Conservation (phyloP, 768 basidiomycete genomes). For the Coprinopsis sp. region DNA sequence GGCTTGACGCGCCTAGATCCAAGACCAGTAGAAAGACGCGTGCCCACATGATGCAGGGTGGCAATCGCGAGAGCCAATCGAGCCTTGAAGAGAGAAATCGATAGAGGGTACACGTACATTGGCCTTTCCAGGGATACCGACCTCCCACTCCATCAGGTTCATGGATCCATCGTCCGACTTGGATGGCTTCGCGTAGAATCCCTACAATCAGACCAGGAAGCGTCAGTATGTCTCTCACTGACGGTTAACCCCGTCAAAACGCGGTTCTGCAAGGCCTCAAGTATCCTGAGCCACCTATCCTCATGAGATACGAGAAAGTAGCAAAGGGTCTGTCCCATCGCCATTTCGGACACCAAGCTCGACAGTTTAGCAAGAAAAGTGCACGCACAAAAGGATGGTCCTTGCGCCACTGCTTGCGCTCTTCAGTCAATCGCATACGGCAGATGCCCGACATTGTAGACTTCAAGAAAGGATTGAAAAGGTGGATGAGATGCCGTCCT, state of each 20-base stretch:
- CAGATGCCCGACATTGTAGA: conserved; percentile 85
- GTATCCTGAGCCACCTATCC: no score
- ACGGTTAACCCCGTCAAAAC: not conserved
- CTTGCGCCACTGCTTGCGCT: conserved; percentile 98
- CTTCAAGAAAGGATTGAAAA: not conserved
- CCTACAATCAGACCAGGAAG: conserved; percentile 45
- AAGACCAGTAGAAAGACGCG: not conserved
- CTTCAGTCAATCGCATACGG: conserved; percentile 88
- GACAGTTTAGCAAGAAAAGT: not conserved
- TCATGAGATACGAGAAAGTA: not conserved
- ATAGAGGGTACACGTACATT: conserved; percentile 43
- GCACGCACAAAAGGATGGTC: conserved; percentile 94
- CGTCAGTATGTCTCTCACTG: not conserved
- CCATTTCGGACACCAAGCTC: not conserved
- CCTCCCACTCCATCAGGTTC: conserved; percentile 98
- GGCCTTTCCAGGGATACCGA: conserved; percentile 93
- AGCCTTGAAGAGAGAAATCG: conserved; percentile 1
- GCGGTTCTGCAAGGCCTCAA: no score
- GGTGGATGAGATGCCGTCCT: no score
- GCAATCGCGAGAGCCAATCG: no score
- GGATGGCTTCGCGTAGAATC: conserved; percentile 92
- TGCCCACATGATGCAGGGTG: no score
- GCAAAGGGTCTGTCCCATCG: not conserved
- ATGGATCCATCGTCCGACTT: conserved; percentile 90
- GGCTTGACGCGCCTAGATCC: not conserved